These are phyloP conservation scores for Fonsecaea nubica DNA, from an alignment of 2,329 filamentous ascomycete genomes.

Conservation along the genomic window DNA sequence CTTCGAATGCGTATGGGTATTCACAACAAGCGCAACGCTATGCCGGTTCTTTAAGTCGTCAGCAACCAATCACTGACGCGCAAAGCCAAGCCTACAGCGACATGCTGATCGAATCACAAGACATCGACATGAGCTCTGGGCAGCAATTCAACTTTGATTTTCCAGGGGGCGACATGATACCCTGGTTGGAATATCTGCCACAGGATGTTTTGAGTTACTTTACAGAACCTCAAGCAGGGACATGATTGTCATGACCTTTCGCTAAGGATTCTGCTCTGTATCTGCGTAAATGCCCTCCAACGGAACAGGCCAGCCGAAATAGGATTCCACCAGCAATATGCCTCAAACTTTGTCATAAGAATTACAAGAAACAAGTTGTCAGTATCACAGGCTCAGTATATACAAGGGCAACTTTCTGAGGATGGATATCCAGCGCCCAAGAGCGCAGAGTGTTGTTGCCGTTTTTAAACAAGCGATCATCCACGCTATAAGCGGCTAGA, in stretches of 20 bases:
- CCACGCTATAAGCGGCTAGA: background rate
- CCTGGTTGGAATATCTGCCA: slow-evolving; percentile 77
- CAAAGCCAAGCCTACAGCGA: slow-evolving; percentile 43
- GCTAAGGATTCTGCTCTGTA: background rate
- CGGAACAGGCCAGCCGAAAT: too few species aligned
- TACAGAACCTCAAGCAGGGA: slow-evolving; percentile 43
- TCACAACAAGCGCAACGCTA: slow-evolving; percentile 7
- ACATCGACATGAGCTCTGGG: slow-evolving; percentile 68
- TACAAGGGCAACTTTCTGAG: background rate
- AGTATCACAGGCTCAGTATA: too few species aligned
- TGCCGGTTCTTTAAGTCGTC: background rate
- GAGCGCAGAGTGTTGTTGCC: background rate
- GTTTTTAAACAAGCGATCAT: background rate
- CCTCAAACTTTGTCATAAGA: background rate
- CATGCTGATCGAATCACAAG: slow-evolving; percentile 77
- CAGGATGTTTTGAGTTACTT: slow-evolving; percentile 68
- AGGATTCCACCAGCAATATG: too few species aligned
- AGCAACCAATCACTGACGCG: slow-evolving; percentile 18
- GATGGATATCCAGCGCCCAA: background rate
- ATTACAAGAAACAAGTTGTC: background rate
- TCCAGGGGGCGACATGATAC: slow-evolving; percentile 70
- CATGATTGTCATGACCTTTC: slow-evolving; percentile 2
- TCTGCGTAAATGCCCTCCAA: background rate
- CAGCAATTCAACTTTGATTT: slow-evolving; percentile 44
- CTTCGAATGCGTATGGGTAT: background rate